phyloP scores from a whole-genome alignment of 1,284 basidiomycete species.

The Naganishia liquefaciens region DNA sequence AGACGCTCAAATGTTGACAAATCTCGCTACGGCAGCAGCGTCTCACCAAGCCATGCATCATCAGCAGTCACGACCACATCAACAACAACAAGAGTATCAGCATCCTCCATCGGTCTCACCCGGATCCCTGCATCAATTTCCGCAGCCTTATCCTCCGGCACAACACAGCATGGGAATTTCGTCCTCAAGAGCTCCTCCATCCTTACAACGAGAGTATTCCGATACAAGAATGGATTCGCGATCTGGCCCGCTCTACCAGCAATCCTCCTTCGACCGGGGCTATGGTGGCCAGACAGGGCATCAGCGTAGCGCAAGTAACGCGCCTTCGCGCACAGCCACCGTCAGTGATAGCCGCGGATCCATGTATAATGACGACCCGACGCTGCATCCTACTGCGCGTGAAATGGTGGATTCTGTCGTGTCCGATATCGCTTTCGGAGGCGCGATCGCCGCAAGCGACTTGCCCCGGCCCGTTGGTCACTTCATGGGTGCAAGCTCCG shows the following conservation, averaged over 20 bases:
- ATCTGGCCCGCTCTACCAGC: background rate
- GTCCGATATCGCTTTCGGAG: slow-evolving; percentile 28
- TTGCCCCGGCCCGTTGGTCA: slow-evolving; percentile 24
- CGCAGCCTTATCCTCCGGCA: background rate
- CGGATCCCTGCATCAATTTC: slow-evolving; percentile 16
- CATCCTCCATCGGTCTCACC: slow-evolving; percentile 18
- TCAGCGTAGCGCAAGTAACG: background rate
- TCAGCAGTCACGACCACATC: background rate
- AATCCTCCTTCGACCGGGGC: background rate
- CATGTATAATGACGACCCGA: slow-evolving; percentile 6
- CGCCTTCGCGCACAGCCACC: slow-evolving; percentile 4
- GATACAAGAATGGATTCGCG: slow-evolving; percentile 2
- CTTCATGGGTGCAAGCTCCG: slow-evolving; percentile 31
- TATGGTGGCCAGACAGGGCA: background rate
- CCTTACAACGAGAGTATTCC: slow-evolving; percentile 9
- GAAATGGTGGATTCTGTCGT: slow-evolving; percentile 26
- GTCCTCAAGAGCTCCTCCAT: background rate
- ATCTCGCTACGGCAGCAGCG: slow-evolving; percentile 20
- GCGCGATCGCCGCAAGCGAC: slow-evolving; percentile 21
- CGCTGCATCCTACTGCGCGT: slow-evolving; percentile 1
- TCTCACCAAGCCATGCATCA: slow-evolving; percentile 24
- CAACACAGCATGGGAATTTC: background rate
- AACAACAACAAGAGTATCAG: slow-evolving; percentile 15
- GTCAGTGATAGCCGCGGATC: slow-evolving; percentile 2
- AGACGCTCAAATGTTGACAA: slow-evolving; percentile 24